A percentile compares a stretch with the other conserved stretches of the same genome.
phyloP scores from a whole-genome alignment of 495 filamentous ascomycete species.

The Neurospora sp. region DNA sequence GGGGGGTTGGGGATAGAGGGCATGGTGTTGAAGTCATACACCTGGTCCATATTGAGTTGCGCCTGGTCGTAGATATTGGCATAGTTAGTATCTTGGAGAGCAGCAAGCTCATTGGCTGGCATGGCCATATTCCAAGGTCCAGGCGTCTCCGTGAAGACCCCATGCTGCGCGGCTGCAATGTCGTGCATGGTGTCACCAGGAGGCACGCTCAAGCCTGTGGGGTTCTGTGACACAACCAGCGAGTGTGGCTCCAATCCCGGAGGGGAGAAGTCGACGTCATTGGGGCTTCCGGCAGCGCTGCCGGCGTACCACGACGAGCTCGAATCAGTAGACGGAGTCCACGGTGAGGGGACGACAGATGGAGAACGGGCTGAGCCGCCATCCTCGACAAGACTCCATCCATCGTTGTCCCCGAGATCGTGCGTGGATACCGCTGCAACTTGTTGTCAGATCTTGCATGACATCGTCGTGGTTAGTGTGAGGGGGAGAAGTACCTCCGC shows the following conservation, averaged over 20 bases:
- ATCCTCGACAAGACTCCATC: background rate
- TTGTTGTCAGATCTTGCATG: background rate
- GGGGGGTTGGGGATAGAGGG: background rate
- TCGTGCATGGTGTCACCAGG: background rate
- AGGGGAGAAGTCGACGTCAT: background rate
- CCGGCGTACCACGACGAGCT: background rate
- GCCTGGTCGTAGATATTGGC: too few relatives aligned
- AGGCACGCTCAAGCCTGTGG: too few relatives aligned
- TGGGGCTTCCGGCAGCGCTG: background rate
- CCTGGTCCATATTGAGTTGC: too few relatives aligned
- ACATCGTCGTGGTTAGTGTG: background rate
- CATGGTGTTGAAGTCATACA: too few relatives aligned
- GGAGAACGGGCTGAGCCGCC: background rate
- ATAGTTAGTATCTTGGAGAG: too few relatives aligned
- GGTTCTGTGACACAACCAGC: background rate
- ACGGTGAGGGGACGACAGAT: too few relatives aligned
- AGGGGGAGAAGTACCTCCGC: background rate
- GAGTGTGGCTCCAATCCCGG: background rate
- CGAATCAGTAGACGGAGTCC: too few relatives aligned
- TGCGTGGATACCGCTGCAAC: background rate
- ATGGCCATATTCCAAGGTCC: too few relatives aligned
- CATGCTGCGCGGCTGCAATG: background rate
- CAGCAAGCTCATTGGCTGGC: too few relatives aligned
- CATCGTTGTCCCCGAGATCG: background rate
- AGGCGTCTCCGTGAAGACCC: too few relatives aligned